Percentiles rank a stretch among this genome's conserved stretches.
phyloP scores from a whole-genome alignment of 208 protist genomes.

The Crithidia brevicula region DNA sequence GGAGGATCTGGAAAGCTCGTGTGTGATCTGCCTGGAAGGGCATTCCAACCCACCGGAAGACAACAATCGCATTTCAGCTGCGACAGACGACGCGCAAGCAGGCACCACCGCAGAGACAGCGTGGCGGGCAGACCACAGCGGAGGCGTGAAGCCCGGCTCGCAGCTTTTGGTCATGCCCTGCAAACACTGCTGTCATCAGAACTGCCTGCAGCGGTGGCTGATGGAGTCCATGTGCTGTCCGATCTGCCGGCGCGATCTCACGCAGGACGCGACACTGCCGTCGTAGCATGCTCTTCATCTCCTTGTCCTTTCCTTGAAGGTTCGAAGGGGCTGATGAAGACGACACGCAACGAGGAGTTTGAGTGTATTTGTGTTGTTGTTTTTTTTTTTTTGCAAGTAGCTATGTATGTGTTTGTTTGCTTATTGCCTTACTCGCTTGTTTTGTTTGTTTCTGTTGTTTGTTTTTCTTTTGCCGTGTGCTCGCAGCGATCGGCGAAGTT shows the following conservation, averaged over 20 bases:
- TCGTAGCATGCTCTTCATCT: background rate
- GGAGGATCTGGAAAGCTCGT: constrained; percentile 35
- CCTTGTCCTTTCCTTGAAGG: too few relatives aligned
- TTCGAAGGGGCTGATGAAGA: too few relatives aligned
- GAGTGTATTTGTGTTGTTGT: background rate
- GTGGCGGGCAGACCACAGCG: constrained; percentile 21
- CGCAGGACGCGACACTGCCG: constrained; percentile 22
- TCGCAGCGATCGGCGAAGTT: too few relatives aligned
- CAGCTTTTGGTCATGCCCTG: constrained; percentile 57
- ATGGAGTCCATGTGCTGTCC: constrained; percentile 55
- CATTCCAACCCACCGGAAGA: background rate
- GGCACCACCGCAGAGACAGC: background rate
- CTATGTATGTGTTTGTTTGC: background rate
- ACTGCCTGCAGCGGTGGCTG: constrained; percentile 80
- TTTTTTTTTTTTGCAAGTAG: background rate
- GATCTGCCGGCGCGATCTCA: constrained; percentile 54
- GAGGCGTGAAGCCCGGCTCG: constrained; percentile 44
- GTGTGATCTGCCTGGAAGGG: constrained; percentile 33
- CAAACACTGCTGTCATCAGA: constrained; percentile 63
- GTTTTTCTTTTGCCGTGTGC: background rate
- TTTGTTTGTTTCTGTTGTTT: background rate
- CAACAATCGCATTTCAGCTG: too few relatives aligned
- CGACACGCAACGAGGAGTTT: too few relatives aligned
- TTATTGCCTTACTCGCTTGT: too few relatives aligned
- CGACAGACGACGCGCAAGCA: background rate